phyloP scores from a whole-genome alignment of 768 basidiomycete species.

The Neoboletus magnificus region DNA sequence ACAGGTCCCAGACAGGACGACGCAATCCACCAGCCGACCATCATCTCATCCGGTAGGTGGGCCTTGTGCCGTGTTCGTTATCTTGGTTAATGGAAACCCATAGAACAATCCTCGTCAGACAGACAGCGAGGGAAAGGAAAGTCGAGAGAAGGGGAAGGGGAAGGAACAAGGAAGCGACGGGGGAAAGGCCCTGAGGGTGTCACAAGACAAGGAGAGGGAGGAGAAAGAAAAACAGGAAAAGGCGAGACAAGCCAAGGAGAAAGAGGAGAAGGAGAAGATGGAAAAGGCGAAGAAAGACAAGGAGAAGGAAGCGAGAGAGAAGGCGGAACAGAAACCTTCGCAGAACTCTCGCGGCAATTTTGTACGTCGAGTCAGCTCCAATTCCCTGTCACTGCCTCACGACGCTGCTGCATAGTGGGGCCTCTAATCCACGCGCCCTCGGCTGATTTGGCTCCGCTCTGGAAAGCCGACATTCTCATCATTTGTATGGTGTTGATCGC shows the following conservation, averaged over 20 bases:
- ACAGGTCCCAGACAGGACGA: slow-evolving; percentile 8
- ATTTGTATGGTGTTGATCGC: neutral
- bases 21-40: neutral
- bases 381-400: neutral
- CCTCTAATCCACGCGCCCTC: neutral
- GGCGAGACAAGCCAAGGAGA: neutral
- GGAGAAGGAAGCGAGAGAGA: neutral
- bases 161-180: neutral
- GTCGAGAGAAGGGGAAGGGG: neutral
- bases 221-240: neutral
- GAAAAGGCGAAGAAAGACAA: neutral
- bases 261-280: neutral
- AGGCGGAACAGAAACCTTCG: neutral
- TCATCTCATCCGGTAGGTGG: slow-evolving; percentile 7
- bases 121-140: neutral
- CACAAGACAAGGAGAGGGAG: too few relatives aligned
- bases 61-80: neutral
- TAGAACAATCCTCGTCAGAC: slow-evolving; percentile 3
- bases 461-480: slow-evolving; percentile 8
- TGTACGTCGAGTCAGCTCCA: slow-evolving; percentile 7
- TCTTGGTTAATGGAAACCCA: neutral
- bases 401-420: neutral
- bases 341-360: neutral
- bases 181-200: too few relatives aligned
- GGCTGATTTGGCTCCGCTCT: neutral